Evolutionary conservation across 768 basidiomycete species (phyloP).

Genomic region (Krasilnikovozyma curviuscula): DNA sequence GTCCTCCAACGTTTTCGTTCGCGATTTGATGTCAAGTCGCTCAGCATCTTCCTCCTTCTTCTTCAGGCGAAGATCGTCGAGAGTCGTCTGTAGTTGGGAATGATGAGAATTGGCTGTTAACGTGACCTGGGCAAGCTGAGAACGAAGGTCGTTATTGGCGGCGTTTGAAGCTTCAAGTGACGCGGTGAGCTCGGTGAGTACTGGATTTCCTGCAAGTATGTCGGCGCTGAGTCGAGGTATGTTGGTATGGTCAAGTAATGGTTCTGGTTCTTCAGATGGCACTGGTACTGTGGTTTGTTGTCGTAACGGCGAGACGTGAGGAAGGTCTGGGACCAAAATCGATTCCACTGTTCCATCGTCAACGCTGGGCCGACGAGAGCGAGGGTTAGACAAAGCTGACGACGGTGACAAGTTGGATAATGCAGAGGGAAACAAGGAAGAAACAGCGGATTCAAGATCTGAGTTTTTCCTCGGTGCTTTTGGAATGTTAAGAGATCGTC

Average conservation of each 20-base stretch:
- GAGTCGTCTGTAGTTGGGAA: slow-evolving; percentile 46
- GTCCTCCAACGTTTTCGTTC: slow-evolving; percentile 73
- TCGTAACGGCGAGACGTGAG: neutral
- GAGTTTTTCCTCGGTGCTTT: neutral
- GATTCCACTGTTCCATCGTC: neutral
- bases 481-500: neutral
- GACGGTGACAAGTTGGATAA: neutral
- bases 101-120: slow-evolving; percentile 24
- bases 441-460: no score
- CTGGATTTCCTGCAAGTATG: slow-evolving; percentile 1
- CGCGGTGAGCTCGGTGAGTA: neutral
- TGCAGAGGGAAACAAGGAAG: neutral
- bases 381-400: neutral
- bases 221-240: slow-evolving; percentile 1
- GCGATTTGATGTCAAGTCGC: slow-evolving; percentile 57
- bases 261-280: neutral
- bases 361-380: slow-evolving; percentile 5
- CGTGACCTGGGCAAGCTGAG: slow-evolving; percentile 2
- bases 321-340: neutral
- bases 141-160: slow-evolving; percentile 3
- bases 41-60: slow-evolving; percentile 69
- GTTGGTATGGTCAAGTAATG: neutral
- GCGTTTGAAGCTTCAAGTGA: neutral
- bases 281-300: neutral
- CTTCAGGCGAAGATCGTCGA: slow-evolving; percentile 49